Conservation (phyloP, 2,329 filamentous ascomycete species). For the Paecilomyces sp. region DNA sequence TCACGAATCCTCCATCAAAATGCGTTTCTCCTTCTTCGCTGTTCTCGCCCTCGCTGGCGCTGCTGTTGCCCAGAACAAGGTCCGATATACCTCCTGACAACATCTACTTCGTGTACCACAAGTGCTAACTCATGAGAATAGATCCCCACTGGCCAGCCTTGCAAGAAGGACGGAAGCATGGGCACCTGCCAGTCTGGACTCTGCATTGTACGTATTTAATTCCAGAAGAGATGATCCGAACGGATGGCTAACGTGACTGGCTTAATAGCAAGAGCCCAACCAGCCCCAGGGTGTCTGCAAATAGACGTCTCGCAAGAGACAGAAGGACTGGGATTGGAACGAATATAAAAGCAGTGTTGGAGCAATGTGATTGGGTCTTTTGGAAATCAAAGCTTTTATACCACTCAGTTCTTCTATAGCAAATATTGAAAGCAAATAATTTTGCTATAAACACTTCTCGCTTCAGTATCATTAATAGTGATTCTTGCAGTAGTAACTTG, state of each 20-base stretch:
- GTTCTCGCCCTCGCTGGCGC: neutral
- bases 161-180: slow-evolving; percentile 7
- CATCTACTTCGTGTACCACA: neutral
- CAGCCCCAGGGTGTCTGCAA: neutral
- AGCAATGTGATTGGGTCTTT: too few species aligned
- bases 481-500: too few species aligned
- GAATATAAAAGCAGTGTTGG: neutral
- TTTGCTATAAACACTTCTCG: too few species aligned
- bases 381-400: neutral
- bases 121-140: neutral
- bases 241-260: neutral
- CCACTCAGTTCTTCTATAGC: neutral
- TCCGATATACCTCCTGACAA: neutral
- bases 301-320: neutral
- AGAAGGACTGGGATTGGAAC: neutral
- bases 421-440: neutral
- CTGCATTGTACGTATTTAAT: neutral
- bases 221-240: neutral
- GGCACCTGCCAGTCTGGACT: slow-evolving; percentile 4
- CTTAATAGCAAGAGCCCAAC: neutral
- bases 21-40: neutral
- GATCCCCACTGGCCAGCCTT: slow-evolving; percentile 3
- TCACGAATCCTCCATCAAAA: neutral
- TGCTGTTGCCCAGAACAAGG: neutral
- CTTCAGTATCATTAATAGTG: too few species aligned